Base-by-base conservation (phyloP, 1,284 basidiomycete species). In the Rhodotorula mucilaginosa region DNA sequence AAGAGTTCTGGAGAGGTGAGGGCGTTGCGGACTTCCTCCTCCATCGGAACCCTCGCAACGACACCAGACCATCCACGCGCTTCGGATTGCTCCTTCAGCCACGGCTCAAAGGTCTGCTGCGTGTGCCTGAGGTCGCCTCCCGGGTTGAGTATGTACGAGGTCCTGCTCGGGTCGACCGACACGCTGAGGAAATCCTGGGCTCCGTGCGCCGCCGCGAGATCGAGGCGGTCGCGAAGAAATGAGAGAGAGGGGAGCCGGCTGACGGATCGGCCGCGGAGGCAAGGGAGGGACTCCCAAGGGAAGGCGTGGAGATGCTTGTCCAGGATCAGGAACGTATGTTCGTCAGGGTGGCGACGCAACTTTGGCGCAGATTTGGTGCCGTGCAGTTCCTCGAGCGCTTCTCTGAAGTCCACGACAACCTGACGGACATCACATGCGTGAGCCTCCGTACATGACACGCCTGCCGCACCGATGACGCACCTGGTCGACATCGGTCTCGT, bases 241-340 rank as follows among this genome's bases (percentile, higher is more conserved):
- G 91, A 88, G 63, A 95, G 81, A 58, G 90, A 92, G 1, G 97
- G 95, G 72, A 98, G 88, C 13, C 97, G 89, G 79, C 91, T 94
- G 77, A 98, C 87, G 58, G 93, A 92, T 68, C 88, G 86, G 12
- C 90, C 90, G 63, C 92, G 86, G 15, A 99, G 83, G 59, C 89
- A 86, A 0, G 96, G 94, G 34, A 98, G 88, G 44, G 91, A 95
- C 82, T 99, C 97, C 97, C 96, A 99, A 1, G 97, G 96, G 70
- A 99, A 85, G 0, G 88, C 87, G 78, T 94, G 91, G 19, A 96
- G 84, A 73, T 92, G 89, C 83, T 93, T 93, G 82, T 98, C 97
- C 48, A 99, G 85, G 19, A 96, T 87, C 68, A 99, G 84, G 83
- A 97, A 96, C 51, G 90, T 82, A 80, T 99, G 96, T 47, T 87